Evolutionary conservation across 2,329 filamentous ascomycete species (phyloP).

Genomic region (Pyrenophora tritici-repentis): DNA sequence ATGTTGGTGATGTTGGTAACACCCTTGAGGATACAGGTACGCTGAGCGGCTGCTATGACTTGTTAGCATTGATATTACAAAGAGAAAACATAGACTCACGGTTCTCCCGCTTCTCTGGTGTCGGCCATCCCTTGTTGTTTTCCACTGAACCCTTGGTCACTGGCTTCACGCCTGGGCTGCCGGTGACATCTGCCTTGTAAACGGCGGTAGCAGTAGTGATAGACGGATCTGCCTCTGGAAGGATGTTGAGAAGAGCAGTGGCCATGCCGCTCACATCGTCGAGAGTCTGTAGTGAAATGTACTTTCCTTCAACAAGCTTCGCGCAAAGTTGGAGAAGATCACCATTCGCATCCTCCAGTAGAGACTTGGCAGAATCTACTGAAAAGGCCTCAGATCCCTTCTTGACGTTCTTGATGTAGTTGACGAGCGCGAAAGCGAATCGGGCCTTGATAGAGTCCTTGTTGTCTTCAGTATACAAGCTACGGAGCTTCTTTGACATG

Average conservation of each 20-base stretch:
- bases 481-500: constrained; percentile 24
- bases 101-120: constrained; percentile 36
- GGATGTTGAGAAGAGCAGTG: constrained; percentile 23
- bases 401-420: constrained; percentile 24
- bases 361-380: constrained; percentile 16
- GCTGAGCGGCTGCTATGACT: constrained; percentile 23
- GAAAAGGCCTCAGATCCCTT: constrained; percentile 13
- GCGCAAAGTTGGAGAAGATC: constrained; percentile 31
- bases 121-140: constrained; percentile 33
- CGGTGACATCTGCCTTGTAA: too few species aligned
- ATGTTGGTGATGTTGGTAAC: constrained; percentile 28
- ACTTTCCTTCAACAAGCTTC: constrained; percentile 23
- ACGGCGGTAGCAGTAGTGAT: background rate
- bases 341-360: constrained; percentile 23
- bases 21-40: constrained; percentile 36
- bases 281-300: constrained; percentile 25
- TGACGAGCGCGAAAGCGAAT: constrained; percentile 26
- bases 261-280: constrained; percentile 31
- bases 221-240: constrained; percentile 19
- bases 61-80: constrained; percentile 10
- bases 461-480: constrained; percentile 12
- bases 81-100: constrained; percentile 18
- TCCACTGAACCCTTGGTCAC: constrained; percentile 10
- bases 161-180: background rate
- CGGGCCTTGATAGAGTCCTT: constrained; percentile 22